Evolutionary conservation across 805 yeast genomes (phyloP).

Genomic region (Vanderwaltozyma tropicalis): DNA sequence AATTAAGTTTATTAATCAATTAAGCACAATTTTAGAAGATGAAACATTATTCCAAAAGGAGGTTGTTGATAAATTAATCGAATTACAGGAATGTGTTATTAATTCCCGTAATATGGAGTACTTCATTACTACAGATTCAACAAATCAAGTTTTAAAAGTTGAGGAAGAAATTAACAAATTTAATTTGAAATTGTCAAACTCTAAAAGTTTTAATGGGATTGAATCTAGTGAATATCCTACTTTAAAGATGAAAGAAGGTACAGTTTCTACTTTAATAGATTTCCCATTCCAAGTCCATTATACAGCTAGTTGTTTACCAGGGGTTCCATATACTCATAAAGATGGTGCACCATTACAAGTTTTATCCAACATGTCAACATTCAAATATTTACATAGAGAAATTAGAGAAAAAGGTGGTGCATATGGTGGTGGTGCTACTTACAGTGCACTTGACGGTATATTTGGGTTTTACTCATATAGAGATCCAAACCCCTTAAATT

Average conservation of each 20-base stretch:
- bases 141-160: conserved; percentile 17
- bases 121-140: conserved; percentile 50
- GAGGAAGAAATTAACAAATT: conserved; percentile 18
- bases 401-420: conserved; percentile 96
- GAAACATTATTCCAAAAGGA: conserved; percentile 42
- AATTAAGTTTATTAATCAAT: conserved; percentile 52
- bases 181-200: conserved; percentile 14
- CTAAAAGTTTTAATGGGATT: background rate
- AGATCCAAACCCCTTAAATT: conserved; percentile 77
- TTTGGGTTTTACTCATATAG: conserved; percentile 83
- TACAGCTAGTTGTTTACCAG: conserved; percentile 55
- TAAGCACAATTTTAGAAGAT: conserved; percentile 42
- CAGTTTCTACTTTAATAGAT: conserved; percentile 36
- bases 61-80: conserved; percentile 53
- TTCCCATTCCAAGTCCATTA: conserved; percentile 87
- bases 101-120: conserved; percentile 37
- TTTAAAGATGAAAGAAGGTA: conserved; percentile 13
- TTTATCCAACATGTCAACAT: conserved; percentile 68
- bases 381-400: conserved; percentile 76
- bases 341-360: conserved; percentile 86
- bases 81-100: conserved; percentile 38
- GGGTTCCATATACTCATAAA: conserved; percentile 52
- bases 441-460: conserved; percentile 70
- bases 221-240: conserved; percentile 1
- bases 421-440: conserved; percentile 90